phyloP scores from a whole-genome alignment of 202 grass and related monocot species.

The Saccharum hybrid region DNA sequence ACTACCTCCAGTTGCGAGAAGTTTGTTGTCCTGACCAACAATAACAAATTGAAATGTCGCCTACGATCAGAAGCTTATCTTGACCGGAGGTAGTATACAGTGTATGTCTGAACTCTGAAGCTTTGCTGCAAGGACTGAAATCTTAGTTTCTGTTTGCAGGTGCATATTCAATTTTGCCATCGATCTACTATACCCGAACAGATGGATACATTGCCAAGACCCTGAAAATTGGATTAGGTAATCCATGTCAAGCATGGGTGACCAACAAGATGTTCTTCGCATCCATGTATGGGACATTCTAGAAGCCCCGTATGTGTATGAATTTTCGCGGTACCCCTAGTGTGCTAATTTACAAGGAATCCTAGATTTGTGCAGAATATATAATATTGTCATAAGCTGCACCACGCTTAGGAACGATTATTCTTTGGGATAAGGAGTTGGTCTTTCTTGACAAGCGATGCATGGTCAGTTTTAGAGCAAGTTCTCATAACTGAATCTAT shows the following conservation, averaged over 20 bases:
- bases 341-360: neutral
- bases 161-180: neutral
- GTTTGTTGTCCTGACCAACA: neutral
- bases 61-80: neutral
- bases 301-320: neutral
- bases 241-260: neutral
- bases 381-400: neutral
- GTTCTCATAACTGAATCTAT: neutral
- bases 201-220: conserved; percentile 11
- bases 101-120: neutral
- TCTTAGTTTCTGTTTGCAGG: conserved; percentile 17
- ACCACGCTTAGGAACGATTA: neutral
- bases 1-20: neutral
- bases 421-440: neutral
- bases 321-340: neutral
- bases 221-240: neutral
- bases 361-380: conserved; percentile 12
- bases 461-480: neutral
- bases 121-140: conserved; percentile 2
- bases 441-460: neutral
- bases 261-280: neutral
- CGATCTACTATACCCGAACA: neutral
- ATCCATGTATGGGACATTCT: neutral
- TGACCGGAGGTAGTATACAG: neutral
- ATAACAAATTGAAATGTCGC: neutral